phyloP scores from a whole-genome alignment of 2,329 filamentous ascomycete genomes.

The Dothideomycetidae sp. region DNA sequence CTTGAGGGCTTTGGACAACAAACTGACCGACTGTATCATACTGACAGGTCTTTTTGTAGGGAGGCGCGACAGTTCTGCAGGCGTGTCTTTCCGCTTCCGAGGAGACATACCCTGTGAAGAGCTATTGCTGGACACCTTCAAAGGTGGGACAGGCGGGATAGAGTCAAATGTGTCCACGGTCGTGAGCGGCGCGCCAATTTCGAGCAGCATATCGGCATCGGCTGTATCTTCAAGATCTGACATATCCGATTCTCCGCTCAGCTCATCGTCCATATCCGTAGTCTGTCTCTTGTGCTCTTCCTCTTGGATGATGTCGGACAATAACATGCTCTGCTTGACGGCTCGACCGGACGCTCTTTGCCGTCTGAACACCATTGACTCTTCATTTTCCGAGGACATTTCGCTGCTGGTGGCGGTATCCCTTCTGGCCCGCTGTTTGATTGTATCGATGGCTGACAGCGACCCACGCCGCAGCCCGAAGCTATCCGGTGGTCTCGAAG shows the following conservation, averaged over 20 bases:
- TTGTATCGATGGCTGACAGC: conserved; percentile 53
- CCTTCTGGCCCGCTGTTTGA: conserved; percentile 47
- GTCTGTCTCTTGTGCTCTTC: conserved; percentile 24
- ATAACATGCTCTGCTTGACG: conserved; percentile 38
- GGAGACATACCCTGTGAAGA: conserved; percentile 39
- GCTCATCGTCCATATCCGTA: conserved; percentile 25
- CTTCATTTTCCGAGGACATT: conserved; percentile 71
- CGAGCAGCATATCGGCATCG: conserved; percentile 54
- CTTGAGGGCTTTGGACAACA: conserved; percentile 58
- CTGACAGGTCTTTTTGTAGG: conserved; percentile 62
- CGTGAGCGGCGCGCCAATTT: conserved; percentile 37
- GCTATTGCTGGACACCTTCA: conserved; percentile 29
- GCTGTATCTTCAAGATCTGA: conserved; percentile 50
- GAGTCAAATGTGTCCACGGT: conserved; percentile 12
- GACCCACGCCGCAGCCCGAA: conserved; percentile 46
- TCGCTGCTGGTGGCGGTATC: conserved; percentile 74
- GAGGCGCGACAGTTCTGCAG: conserved; percentile 47
- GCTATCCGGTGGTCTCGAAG: conserved; percentile 32
- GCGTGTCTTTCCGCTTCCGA: conserved; percentile 44
- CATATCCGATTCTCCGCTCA: conserved; percentile 25
- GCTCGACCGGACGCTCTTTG: conserved; percentile 40
- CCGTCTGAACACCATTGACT: conserved; percentile 49
- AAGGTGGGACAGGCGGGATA: conserved; percentile 32
- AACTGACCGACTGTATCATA: conserved; percentile 53
- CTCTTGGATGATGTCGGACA: conserved; percentile 41